Evolutionary conservation across 805 yeast species (phyloP), one percentile per base, ranked within the genome.

Genomic region (Barnettozyma populi): DNA sequence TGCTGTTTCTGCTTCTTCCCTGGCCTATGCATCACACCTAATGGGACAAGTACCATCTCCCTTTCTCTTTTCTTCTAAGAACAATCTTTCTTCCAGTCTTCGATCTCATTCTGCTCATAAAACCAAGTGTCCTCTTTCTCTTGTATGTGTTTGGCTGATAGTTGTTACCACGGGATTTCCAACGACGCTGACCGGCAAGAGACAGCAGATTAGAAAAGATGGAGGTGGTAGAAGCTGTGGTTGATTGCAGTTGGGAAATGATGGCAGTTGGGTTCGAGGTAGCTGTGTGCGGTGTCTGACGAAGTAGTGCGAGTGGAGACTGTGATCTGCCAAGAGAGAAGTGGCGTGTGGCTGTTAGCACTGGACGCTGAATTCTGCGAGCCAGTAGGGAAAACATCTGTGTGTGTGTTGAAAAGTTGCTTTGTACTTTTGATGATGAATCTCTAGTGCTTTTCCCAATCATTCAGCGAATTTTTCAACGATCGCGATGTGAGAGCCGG

Each of bases 101-200:
- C 7, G 85, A 69, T 62, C 82, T 80, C 67, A 85, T 78, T 64
- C 97, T 80, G 11, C 95, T 89, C 63, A 94, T 73, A 59, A 90
- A 94, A 0, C 99, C 99, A 49, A 86, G 75, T 31, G 86, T 81
- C 67, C 96, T 83, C 73, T 94, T 94, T 65, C 98, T 78, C 65
- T 86, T 88, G 53, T 88, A 71, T 5, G 95, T 89, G 52, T 89
- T 84, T 45, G 99, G 99, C 68, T 92, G 97, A 68, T 85, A 92
- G 18, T 96, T 88, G 70, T 88, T 86, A 68, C 99, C 98, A 70
- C 96, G 81, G 35, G 92, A 74, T 64, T 88, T 83, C 85, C 90
- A 84, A 74, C 97, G 73, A 54, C 72, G 69, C 56, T 79, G 84
- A 25, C 72, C 64, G 43, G 72, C 64, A 1, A 74, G 68, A 2